phyloP scores from a whole-genome alignment of 1,139 yeast species.

The Hansenula sp. region DNA sequence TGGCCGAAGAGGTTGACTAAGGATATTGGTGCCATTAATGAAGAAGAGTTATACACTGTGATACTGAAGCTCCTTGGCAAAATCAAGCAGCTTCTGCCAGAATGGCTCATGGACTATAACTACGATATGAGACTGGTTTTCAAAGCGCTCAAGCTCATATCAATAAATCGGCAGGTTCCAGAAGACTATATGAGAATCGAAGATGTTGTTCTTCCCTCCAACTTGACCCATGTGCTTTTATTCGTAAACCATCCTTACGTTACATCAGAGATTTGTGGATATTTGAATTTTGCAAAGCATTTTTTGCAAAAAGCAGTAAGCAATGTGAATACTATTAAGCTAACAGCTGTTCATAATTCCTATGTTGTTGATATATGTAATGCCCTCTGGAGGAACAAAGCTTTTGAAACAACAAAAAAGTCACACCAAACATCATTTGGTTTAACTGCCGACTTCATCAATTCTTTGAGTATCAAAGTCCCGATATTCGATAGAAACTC shows the following conservation, averaged over 20 bases:
- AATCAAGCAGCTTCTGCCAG: neutral
- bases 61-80: neutral
- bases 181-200: conserved; percentile 17
- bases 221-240: conserved; percentile 33
- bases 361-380: conserved; percentile 60
- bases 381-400: conserved; percentile 59
- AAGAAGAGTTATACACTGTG: neutral
- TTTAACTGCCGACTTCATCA: conserved; percentile 31
- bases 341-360: conserved; percentile 43
- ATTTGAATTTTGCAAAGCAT: conserved; percentile 41
- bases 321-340: conserved; percentile 22
- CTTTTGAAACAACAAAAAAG: conserved; percentile 23
- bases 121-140: conserved; percentile 18
- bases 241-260: conserved; percentile 40
- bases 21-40: neutral
- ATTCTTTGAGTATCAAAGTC: conserved; percentile 33
- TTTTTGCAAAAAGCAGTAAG: conserved; percentile 23
- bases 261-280: conserved; percentile 46
- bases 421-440: conserved; percentile 36
- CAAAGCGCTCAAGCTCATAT: conserved; percentile 20
- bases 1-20: neutral
- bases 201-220: conserved; percentile 36
- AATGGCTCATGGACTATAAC: neutral
- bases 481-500: conserved; percentile 31
- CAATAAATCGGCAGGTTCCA: conserved; percentile 22